Evolutionary conservation across 192 early-diverging fungal species (phyloP), one percentile per base, ranked within the genome.

Genomic region (Gigaspora rosea): DNA sequence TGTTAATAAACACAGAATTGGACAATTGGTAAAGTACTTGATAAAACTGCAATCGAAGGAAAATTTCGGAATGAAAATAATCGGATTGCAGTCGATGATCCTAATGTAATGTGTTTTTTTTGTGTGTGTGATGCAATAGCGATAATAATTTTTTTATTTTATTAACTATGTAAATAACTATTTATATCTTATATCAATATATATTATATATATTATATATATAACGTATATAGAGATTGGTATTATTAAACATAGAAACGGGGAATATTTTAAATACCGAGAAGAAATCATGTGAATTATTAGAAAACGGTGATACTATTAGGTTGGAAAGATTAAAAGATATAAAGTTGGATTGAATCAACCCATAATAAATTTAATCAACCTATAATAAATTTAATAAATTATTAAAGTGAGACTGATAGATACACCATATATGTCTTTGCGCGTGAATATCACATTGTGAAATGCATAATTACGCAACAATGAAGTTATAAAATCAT

Each of bases 31-130:
- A 79, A 79, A 32, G 75, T 75, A 35, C 52, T 82, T 22, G 81
- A 82, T 36, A 52, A 68, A 35, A 50, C 79, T 7, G 77, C 81
- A 13, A 57, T 56, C n/a, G 3, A 32, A 9, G 78, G 73, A 50
- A 74, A 74, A 47, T 59, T 82, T 32, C 59, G 49, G 1, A 82
- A 82, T 49, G 58, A 51, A 3, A 82, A 82, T 68, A 75, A 82
- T 68, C 32, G 61, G 20, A 6, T 82, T 27, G 0, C 73, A 27
- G 3, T 22, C 1, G 71, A 68, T 65, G 62, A 82, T 70, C 61
- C 67, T 11, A 35, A 79, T 2, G 81, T 82, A 76, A 77, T 20
- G n/a, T n/a, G n/a, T 15, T 2, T 54, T 50, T 32, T 59, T 33
- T 72, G 1, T n/a, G n/a, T n/a, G n/a, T n/a, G 4, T 8, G 15